These are phyloP conservation scores for Oleoguttula mirabilis DNA, from an alignment of 495 filamentous ascomycete species.

Conservation along the genomic window DNA sequence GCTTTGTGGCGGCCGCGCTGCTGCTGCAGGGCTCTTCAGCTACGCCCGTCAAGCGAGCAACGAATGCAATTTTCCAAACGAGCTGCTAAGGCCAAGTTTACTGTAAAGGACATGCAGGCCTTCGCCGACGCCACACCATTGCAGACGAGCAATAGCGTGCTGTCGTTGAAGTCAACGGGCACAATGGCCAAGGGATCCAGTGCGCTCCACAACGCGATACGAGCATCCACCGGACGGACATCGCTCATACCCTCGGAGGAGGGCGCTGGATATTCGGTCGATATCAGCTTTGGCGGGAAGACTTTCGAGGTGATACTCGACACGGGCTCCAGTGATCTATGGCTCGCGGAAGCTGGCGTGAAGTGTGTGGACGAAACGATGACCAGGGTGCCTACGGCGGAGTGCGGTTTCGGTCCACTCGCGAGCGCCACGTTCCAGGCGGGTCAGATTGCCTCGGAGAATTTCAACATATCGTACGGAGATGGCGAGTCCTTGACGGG, in stretches of 20 bases:
- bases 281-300: constrained; percentile 29
- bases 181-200: background rate
- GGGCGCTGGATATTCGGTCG: constrained; percentile 10
- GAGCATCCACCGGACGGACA: background rate
- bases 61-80: background rate
- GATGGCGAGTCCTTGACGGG: constrained; percentile 46
- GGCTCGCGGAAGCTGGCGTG: constrained; percentile 41
- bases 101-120: background rate
- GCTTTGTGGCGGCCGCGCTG: background rate
- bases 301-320: constrained; percentile 45
- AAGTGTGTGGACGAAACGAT: constrained; percentile 34
- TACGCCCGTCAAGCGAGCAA: background rate
- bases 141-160: background rate
- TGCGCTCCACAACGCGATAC: background rate
- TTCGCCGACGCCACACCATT: background rate
- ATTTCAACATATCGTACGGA: constrained; percentile 50
- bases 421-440: constrained; percentile 30
- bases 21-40: background rate
- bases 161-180: background rate
- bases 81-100: background rate
- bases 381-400: constrained; percentile 20
- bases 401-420: constrained; percentile 39
- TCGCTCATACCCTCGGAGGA: constrained; percentile 3
- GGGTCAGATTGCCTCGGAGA: constrained; percentile 36
- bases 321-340: constrained; percentile 53